phyloP scores from a whole-genome alignment of 495 filamentous ascomycete species.

The Acidiella bohemica region DNA sequence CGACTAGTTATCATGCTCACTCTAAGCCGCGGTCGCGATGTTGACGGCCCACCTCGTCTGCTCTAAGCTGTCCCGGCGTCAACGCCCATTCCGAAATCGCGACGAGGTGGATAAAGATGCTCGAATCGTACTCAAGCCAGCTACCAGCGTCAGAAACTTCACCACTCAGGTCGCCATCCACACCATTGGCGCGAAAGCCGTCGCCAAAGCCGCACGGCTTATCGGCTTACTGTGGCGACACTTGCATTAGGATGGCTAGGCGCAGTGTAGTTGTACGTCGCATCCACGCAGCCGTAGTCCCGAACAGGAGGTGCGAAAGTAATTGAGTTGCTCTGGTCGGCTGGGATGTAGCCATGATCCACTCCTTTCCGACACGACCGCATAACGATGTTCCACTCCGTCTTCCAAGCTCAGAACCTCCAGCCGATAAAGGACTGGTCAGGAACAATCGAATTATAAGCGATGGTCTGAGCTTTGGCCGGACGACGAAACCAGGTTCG shows the following conservation, averaged over 20 bases:
- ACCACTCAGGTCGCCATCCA: too few relatives aligned
- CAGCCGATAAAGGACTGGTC: conserved; percentile 4
- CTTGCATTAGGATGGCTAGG: background rate
- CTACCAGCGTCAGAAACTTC: too few relatives aligned
- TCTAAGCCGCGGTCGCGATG: too few relatives aligned
- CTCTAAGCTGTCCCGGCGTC: too few relatives aligned
- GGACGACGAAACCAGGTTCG: conserved; percentile 7
- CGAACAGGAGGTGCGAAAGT: conserved; percentile 2
- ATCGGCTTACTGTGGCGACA: too few relatives aligned
- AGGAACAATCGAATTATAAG: conserved; percentile 1
- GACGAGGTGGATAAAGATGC: too few relatives aligned
- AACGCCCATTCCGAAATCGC: too few relatives aligned
- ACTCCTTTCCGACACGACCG: conserved; percentile 5
- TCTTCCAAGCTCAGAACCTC: conserved; percentile 11
- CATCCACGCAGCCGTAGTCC: conserved; percentile 4
- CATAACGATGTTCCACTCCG: conserved; percentile 9
- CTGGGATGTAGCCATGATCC: conserved; percentile 2
- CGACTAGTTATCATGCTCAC: too few relatives aligned
- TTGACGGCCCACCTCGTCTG: too few relatives aligned
- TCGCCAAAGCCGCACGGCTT: too few relatives aligned
- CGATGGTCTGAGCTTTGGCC: conserved; percentile 4
- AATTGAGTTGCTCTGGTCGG: conserved; percentile 1
- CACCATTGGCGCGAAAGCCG: too few relatives aligned
- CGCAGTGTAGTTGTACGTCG: conserved; percentile 5
- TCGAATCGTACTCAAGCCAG: too few relatives aligned